Base-by-base conservation (phyloP, 805 yeast species). In the Candida dajiaensis region DNA sequence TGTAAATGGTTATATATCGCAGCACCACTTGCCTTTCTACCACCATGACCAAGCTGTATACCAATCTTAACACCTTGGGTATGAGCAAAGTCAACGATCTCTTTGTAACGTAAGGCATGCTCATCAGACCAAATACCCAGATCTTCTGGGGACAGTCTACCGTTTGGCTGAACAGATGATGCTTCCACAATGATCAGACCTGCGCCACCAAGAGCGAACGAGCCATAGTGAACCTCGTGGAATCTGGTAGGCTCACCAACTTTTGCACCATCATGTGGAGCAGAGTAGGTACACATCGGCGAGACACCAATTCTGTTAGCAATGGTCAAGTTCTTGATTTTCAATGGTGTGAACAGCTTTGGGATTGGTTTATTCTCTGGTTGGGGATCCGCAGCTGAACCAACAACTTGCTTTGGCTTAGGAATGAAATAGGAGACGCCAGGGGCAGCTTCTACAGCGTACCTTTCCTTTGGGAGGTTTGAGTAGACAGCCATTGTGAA, bases 201-300 rank as follows among this genome's bases (percentile, higher is more conserved):
- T 0, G 80, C 72, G 4, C 82, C 82, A 43, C 79, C 62, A 13
- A 65, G 43, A 0, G 78, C 72, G 43, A 72, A 63, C 0, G 70
- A 57, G 4, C 78, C 78, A 51, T 78, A 74, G 52, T 78, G 81
- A 8, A 69, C 66, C 18, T 68, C 50, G 51, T 78, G 81, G 63
- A 69, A 78, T 16, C 66, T 71, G 0, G 74, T 77, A 0, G 71
- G 67, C 15, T 61, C 57, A 2, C 72, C 72, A 41, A 75, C 62
- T 3, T 58, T 52, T 2, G 46, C 40, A 18, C 62, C 61, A 3
- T 37, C 23, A 20, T 33, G 43, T 4, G 52, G 47, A 3, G 75
- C 70, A 6, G 80, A 70, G 57, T 77, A 77, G 42, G 67, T 72
- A 56, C 81, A 74, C 80, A 77, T 75, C 40, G 81, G 81, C 1